Evolutionary conservation across 371 early-diverging fungal genomes (phyloP).

Genomic region (Mucor racemosus): DNA sequence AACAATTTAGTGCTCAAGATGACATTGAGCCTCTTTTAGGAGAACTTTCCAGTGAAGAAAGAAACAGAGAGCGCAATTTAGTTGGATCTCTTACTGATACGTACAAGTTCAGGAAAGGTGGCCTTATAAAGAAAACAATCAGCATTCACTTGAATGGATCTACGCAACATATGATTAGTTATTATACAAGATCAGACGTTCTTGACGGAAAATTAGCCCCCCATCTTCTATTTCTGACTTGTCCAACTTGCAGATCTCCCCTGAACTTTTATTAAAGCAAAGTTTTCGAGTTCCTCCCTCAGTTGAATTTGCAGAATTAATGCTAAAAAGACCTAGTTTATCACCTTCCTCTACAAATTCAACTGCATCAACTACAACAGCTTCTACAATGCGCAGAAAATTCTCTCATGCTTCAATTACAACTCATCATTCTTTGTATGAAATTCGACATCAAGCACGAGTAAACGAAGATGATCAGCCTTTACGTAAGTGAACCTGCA

Average conservation of each 20-base stretch:
- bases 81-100: conserved; percentile 67
- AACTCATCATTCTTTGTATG: neutral
- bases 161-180: conserved; percentile 83
- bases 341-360: conserved; percentile 25
- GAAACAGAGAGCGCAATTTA: conserved; percentile 60
- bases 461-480: conserved; percentile 2
- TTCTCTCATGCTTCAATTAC: neutral
- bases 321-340: conserved; percentile 17
- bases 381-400: neutral
- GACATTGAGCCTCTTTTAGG: neutral
- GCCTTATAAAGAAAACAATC: conserved; percentile 86
- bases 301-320: conserved; percentile 32
- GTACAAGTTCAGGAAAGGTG: conserved; percentile 74
- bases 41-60: conserved; percentile 33
- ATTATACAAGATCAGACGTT: conserved; percentile 81
- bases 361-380: conserved; percentile 5
- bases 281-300: conserved; percentile 60
- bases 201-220: conserved; percentile 48
- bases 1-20: neutral
- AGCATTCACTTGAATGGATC: conserved; percentile 77
- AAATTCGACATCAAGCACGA: neutral
- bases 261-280: conserved; percentile 59
- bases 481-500: conserved; percentile 14
- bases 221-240: conserved; percentile 58
- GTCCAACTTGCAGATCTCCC: conserved; percentile 50